Base-by-base conservation (phyloP, 305 asterid genomes). In the Fraxinus nigra region DNA sequence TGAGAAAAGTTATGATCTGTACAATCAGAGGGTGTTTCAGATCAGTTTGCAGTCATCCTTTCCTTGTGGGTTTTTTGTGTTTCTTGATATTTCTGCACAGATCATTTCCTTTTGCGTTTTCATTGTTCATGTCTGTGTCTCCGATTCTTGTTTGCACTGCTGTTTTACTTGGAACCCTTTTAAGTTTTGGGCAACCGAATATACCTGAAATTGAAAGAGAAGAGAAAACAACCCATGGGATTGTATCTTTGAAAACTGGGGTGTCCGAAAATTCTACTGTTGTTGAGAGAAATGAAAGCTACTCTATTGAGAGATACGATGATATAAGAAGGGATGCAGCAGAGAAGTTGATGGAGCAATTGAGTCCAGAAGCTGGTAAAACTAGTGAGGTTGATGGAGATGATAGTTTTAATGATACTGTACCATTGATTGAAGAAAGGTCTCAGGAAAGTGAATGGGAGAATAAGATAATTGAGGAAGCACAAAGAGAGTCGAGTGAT, bases 61-160 rank as follows among this genome's bases (percentile, higher is more conserved):
- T 91, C 70, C 82, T 92, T 34, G 90, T 90, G 78, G 88, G 83
- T 75, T 20, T 88, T 73, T 75, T 90, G 59, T 85, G 85, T 87
- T 87, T 83, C 81, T 79, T 93, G 86, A 75, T 89, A 32, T 87
- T 78, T 67, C 10, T 92, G 82, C 85, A 86, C 74, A 89, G 87
- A 82, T 80, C 90, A 78, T 90, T 38, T 81, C 97, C 97, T 46
- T 90, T 87, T 26, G n/a, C 86, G 48, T 90, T 93, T 81, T 89
- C 95, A 0, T 37, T 88, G 37, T 78, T 93, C 88, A 81, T 93
- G 30, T 89, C 92, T 65, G 86, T 88, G 2, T 90, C 90, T 16
- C 98, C 97, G 16, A 82, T 91, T n/a, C 81, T 92, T 34, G 82
- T 88, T 7, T 93, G 92, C 89, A 89, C 97, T 82, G 93, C 90